Conservation (phyloP, 2,329 filamentous ascomycete genomes). For the Sporothrix protearum region DNA sequence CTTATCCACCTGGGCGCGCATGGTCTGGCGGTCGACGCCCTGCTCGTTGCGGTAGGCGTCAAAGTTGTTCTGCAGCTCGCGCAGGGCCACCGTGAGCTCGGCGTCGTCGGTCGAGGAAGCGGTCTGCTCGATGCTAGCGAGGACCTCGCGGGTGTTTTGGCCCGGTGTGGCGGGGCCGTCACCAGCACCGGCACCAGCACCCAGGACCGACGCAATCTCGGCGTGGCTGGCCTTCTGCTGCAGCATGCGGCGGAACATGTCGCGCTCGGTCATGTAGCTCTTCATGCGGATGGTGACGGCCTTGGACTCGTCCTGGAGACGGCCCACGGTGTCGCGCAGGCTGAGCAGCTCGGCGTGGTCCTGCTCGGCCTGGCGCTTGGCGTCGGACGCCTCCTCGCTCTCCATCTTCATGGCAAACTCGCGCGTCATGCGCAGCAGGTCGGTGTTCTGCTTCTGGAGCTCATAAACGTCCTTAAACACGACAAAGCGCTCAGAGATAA, state of each 20-base stretch:
- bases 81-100: slow-evolving; percentile 72
- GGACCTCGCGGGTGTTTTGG: slow-evolving; percentile 45
- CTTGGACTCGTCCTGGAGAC: slow-evolving; percentile 75
- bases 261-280: slow-evolving; percentile 90
- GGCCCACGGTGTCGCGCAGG: slow-evolving; percentile 35
- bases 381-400: slow-evolving; percentile 74
- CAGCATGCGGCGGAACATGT: slow-evolving; percentile 95
- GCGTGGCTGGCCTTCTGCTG: slow-evolving; percentile 63
- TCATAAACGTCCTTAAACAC: slow-evolving; percentile 83
- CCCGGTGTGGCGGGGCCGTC: slow-evolving; percentile 42
- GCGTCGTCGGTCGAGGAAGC: slow-evolving; percentile 51
- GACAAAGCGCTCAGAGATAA: slow-evolving; percentile 86
- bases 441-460: slow-evolving; percentile 82
- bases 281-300: slow-evolving; percentile 80
- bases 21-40: slow-evolving; percentile 70
- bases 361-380: slow-evolving; percentile 59
- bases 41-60: slow-evolving; percentile 87
- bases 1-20: slow-evolving; percentile 80
- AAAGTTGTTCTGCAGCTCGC: slow-evolving; percentile 84
- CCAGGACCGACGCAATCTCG: slow-evolving; percentile 67
- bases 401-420: slow-evolving; percentile 87
- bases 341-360: slow-evolving; percentile 70
- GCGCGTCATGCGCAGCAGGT: slow-evolving; percentile 76
- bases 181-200: slow-evolving; percentile 61
- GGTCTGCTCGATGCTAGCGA: slow-evolving; percentile 57